Evolutionary conservation across 2,329 filamentous ascomycete species (phyloP).

Genomic region (Lecanosticta acicola): DNA sequence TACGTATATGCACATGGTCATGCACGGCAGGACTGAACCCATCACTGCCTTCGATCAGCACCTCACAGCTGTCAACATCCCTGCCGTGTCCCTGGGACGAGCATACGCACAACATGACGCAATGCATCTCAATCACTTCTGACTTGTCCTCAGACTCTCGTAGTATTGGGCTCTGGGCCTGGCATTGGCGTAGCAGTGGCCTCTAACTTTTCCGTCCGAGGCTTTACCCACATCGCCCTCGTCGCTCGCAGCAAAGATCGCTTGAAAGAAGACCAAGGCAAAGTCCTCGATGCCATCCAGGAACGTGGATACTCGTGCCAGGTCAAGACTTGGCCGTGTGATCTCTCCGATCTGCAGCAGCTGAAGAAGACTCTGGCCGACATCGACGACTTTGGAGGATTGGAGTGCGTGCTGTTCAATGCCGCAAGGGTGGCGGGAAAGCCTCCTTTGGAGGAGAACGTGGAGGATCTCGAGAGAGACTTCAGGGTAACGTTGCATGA

Average conservation of each 20-base stretch:
- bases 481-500: slow-evolving; percentile 42
- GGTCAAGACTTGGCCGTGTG: slow-evolving; percentile 43
- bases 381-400: slow-evolving; percentile 38
- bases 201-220: slow-evolving; percentile 39
- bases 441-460: slow-evolving; percentile 38
- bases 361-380: slow-evolving; percentile 39
- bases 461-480: slow-evolving; percentile 46
- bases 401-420: slow-evolving; percentile 50
- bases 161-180: slow-evolving; percentile 45
- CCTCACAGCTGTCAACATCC: no score
- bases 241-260: slow-evolving; percentile 42
- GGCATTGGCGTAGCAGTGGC: slow-evolving; percentile 45
- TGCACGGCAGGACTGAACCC: no score
- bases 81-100: no score
- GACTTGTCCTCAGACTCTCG: slow-evolving; percentile 17
- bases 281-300: slow-evolving; percentile 29
- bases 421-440: slow-evolving; percentile 45
- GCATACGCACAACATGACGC: no score
- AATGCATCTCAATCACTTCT: not conserved
- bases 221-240: slow-evolving; percentile 46
- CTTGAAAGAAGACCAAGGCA: slow-evolving; percentile 33
- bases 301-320: slow-evolving; percentile 30
- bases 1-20: no score
- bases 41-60: no score
- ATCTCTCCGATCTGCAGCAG: slow-evolving; percentile 39